Evolutionary conservation across 257 asterid species (phyloP), one percentile per base, ranked within the genome.

Genomic region (Jacaranda copaia): DNA sequence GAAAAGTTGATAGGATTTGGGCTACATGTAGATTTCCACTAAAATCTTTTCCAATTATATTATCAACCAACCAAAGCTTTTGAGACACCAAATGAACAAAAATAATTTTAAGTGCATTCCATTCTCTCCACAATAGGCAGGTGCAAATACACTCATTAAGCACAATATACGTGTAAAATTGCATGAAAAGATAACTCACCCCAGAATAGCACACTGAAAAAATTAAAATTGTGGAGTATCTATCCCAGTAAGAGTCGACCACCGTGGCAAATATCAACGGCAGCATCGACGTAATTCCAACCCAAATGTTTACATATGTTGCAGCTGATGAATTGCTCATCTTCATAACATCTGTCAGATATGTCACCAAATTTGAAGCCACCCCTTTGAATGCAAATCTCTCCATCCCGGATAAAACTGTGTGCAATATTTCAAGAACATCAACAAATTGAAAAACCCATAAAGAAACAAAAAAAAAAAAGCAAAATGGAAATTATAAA

Each of bases 341-440:
- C 68, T 79, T 79, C 77, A 84, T 90, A 5, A 86, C 92, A 43
- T 93, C 97, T 0, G 97, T 93, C 0, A 96, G 85, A 79, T 93
- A 96, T 0, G 96, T 91, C 49, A 96, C 99, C 83, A 96, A 70
- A 83, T 93, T 96, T 7, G 99, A 89, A 1, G 96, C 94, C 90
- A 96, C 98, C 76, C 99, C 98, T 85, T 93, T 96, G 83, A 87
- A 91, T 19, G 98, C 96, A 77, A 96, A 89, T 80, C 99, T 89
- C 91, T 96, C 99, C 85, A 93, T 87, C 8, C 97, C 98, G 43
- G 95, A 83, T 66, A 96, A 78, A 68, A 87, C 98, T 93, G 88
- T 16, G 32, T 1, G 2, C 25, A 14, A 11, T 14, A 36, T 3
- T 10, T 8, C 48, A 46, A 9, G 3, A 0, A 12, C 7, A 48